These are phyloP conservation scores for Fraxinus dipetala DNA, from an alignment of 305 asterid genomes.

Conservation along the genomic window DNA sequence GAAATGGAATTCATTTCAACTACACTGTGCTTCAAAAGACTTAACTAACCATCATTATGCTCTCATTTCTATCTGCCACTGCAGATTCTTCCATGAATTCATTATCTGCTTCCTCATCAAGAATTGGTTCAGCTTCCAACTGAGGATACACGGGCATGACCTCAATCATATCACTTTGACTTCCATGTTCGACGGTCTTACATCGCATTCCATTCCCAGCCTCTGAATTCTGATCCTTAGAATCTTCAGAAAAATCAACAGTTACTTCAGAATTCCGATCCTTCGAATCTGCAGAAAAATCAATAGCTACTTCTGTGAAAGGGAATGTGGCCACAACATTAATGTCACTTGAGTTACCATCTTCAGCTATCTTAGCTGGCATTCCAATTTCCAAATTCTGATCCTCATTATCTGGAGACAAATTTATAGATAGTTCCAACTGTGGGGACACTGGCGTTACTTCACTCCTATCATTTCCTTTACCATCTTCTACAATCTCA, in stretches of 20 bases:
- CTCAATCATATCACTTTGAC: constrained; percentile 24
- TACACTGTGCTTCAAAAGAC: constrained; percentile 8
- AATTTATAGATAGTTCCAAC: constrained; percentile 23
- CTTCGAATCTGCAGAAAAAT: constrained; percentile 14
- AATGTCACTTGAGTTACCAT: constrained; percentile 9
- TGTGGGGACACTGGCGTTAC: constrained; percentile 23
- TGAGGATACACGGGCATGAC: constrained; percentile 16
- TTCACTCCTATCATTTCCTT: constrained; percentile 20
- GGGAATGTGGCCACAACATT: constrained; percentile 23
- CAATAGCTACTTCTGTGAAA: constrained; percentile 9
- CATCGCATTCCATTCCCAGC: constrained; percentile 15
- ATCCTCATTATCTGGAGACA: constrained; percentile 23
- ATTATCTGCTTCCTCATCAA: constrained; percentile 25
- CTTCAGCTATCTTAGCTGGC: constrained; percentile 17
- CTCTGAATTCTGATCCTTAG: constrained; percentile 24
- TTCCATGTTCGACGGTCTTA: constrained; percentile 25
- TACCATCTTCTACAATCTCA: constrained; percentile 26
- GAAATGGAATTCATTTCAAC: not conserved
- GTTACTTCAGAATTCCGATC: constrained; percentile 23
- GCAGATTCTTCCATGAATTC: constrained; percentile 16
- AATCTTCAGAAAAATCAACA: constrained; percentile 2
- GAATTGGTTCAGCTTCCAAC: constrained; percentile 32
- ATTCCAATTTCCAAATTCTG: constrained; percentile 15
- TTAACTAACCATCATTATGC: constrained; percentile 37
- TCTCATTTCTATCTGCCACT: constrained; percentile 33